Conservation (phyloP, 2,329 filamentous ascomycete species). For the Pseudogymnoascus sp. region DNA sequence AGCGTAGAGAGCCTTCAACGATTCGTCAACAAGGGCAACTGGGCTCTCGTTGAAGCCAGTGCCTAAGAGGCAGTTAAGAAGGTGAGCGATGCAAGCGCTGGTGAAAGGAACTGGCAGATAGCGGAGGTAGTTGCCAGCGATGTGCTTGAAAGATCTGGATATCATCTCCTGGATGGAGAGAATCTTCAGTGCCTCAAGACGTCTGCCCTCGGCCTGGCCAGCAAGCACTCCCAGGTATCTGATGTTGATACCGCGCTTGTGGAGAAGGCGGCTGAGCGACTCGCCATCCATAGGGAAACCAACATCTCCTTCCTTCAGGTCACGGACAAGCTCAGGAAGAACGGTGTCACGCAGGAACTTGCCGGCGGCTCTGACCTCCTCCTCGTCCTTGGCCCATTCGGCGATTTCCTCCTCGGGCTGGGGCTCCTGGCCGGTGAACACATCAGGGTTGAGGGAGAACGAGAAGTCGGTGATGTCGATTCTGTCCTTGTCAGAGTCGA, state of each 20-base stretch:
- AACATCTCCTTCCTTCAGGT: conserved; percentile 85
- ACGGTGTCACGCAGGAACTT: conserved; percentile 68
- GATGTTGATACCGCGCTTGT: conserved; percentile 96
- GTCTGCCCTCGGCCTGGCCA: conserved; percentile 59
- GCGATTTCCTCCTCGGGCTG: conserved; percentile 87
- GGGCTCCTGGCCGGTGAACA: conserved; percentile 85
- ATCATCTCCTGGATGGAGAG: conserved; percentile 89
- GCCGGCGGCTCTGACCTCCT: conserved; percentile 79
- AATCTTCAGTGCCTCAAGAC: conserved; percentile 69
- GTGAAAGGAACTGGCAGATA: conserved; percentile 73
- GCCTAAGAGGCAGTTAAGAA: conserved; percentile 90
- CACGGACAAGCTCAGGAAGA: conserved; percentile 78
- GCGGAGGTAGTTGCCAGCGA: conserved; percentile 71
- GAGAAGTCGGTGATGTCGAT: conserved; percentile 84
- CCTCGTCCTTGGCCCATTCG: conserved; percentile 75
- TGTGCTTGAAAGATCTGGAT: conserved; percentile 90
- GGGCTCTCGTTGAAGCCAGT: conserved; percentile 70
- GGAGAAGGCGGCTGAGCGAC: conserved; percentile 78
- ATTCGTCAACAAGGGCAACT: conserved; percentile 67
- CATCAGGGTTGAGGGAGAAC: conserved; percentile 88
- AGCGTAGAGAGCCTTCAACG: conserved; percentile 68
- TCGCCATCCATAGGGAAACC: conserved; percentile 99
- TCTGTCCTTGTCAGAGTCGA: conserved; percentile 44
- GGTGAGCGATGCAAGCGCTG: conserved; percentile 72
- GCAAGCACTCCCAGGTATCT: conserved; percentile 88